Evolutionary conservation across 2,329 filamentous ascomycete species (phyloP).

Genomic region (Ceratocystis variospora): DNA sequence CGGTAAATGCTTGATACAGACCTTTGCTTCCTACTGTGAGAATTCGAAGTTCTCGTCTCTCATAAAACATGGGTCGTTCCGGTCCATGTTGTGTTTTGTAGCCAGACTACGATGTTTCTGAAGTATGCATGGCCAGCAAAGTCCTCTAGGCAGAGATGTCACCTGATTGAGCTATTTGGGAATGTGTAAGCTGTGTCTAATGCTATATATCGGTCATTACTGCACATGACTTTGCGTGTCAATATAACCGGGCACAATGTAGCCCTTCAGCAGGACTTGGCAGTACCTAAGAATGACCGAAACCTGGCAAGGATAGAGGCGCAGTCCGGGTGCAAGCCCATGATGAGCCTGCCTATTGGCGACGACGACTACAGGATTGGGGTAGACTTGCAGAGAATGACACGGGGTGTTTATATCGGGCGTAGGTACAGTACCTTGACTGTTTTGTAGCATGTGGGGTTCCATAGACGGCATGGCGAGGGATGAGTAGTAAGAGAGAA

Average conservation of each 20-base stretch:
- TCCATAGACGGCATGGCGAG: neutral
- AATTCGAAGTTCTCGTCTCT: slow-evolving; percentile 33
- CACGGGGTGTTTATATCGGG: neutral
- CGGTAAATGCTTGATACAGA: slow-evolving; percentile 36
- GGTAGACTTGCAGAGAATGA: neutral
- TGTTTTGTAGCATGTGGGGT: slow-evolving; percentile 4
- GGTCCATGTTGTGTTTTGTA: slow-evolving; percentile 47
- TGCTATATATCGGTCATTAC: slow-evolving; percentile 36
- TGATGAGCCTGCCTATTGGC: slow-evolving; percentile 6
- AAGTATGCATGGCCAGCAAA: slow-evolving; percentile 44
- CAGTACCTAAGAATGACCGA: neutral
- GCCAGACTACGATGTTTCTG: slow-evolving; percentile 45
- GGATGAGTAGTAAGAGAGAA: too few species aligned
- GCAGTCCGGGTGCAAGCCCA: neutral
- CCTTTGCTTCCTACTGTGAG: slow-evolving; percentile 36
- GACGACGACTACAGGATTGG: slow-evolving; percentile 6
- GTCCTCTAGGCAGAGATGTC: slow-evolving; percentile 49
- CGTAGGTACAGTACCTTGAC: slow-evolving; percentile 11
- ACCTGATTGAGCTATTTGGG: slow-evolving; percentile 51
- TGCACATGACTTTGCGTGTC: slow-evolving; percentile 59
- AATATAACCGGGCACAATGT: slow-evolving; percentile 47
- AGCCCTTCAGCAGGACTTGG: slow-evolving; percentile 27
- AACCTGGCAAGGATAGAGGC: neutral
- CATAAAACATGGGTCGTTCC: slow-evolving; percentile 42
- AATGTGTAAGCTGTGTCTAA: slow-evolving; percentile 39